Conservation (phyloP, 2,329 filamentous ascomycete species). For the Ascomycota sp. region DNA sequence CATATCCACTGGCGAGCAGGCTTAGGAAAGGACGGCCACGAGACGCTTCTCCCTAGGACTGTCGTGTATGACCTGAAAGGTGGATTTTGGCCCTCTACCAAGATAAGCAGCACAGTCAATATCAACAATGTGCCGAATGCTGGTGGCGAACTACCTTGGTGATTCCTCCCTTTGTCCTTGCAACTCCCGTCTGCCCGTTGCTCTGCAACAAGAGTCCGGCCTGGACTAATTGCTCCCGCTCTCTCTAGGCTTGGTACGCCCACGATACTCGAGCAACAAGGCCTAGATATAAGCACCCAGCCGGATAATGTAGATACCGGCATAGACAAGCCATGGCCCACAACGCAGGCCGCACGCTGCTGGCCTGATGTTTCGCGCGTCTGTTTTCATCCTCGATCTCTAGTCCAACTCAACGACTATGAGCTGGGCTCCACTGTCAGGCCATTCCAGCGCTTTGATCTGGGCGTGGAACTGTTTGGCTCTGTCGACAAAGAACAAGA, state of each 20-base stretch:
- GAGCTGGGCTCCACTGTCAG: constrained; percentile 58
- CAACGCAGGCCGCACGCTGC: constrained; percentile 54
- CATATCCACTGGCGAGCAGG: constrained; percentile 72
- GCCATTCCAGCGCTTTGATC: constrained; percentile 80
- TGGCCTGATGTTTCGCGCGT: constrained; percentile 91
- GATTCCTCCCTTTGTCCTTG: background rate
- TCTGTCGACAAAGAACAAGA: constrained; percentile 61
- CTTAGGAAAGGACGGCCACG: constrained; percentile 56
- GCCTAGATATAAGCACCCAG: constrained; percentile 51
- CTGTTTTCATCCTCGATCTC: constrained; percentile 76
- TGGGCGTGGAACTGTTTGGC: constrained; percentile 54
- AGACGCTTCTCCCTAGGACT: constrained; percentile 80
- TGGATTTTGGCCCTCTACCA: constrained; percentile 59
- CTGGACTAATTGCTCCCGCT: background rate
- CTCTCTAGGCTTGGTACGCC: constrained; percentile 38
- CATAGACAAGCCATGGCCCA: constrained; percentile 39
- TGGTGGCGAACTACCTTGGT: constrained; percentile 3
- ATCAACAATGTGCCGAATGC: constrained; percentile 70
- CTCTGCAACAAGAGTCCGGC: background rate
- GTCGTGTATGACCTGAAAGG: constrained; percentile 91
- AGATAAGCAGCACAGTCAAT: constrained; percentile 22
- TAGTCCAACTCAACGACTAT: constrained; percentile 71
- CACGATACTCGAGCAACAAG: constrained; percentile 42
- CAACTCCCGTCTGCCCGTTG: background rate
- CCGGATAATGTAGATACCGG: constrained; percentile 60